Conservation (phyloP, 257 asterid genomes). For the Solanum raphanifolium region DNA sequence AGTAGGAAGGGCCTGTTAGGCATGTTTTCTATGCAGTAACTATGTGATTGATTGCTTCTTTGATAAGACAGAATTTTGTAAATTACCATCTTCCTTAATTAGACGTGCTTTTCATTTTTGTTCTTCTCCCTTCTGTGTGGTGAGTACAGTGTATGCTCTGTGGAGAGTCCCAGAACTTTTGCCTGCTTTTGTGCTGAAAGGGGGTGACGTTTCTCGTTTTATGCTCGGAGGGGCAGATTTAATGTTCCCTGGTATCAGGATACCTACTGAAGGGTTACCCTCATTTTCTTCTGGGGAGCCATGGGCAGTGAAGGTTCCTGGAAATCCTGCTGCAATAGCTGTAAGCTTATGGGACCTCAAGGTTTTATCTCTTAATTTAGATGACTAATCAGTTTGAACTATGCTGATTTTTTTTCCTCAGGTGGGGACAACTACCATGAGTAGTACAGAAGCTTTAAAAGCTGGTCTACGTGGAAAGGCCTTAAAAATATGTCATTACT, state of each 20-base stretch:
- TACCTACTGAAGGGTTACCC: constrained; percentile 74
- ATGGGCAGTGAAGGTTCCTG: constrained; percentile 94
- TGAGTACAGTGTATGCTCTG: constrained; percentile 67
- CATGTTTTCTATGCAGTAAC: not conserved
- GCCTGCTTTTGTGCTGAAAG: constrained; percentile 86
- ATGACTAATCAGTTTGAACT: not conserved
- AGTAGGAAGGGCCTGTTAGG: not conserved
- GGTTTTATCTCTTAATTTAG: not conserved
- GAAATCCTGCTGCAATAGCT: constrained; percentile 90
- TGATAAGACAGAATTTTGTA: not conserved
- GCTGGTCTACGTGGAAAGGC: constrained; percentile 96
- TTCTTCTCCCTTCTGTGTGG: not conserved
- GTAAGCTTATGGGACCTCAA: constrained; percentile 34
- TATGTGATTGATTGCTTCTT: not conserved
- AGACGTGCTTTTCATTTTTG: not conserved
- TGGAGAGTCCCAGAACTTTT: constrained; percentile 91
- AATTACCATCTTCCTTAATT: not conserved
- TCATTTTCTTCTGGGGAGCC: constrained; percentile 73
- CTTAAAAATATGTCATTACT: constrained; percentile 62
- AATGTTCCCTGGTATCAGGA: constrained; percentile 87
- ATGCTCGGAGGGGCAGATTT: constrained; percentile 95
- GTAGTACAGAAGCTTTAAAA: constrained; percentile 66
- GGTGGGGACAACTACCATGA: constrained; percentile 88
- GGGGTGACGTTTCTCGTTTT: constrained; percentile 81
- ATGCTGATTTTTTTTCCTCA: constrained; percentile 14